Percentiles rank a stretch among this genome's conserved stretches.
Evolutionary conservation across 176 grass and related monocot species (phyloP).

Genomic region (Phyllostachys edulis): DNA sequence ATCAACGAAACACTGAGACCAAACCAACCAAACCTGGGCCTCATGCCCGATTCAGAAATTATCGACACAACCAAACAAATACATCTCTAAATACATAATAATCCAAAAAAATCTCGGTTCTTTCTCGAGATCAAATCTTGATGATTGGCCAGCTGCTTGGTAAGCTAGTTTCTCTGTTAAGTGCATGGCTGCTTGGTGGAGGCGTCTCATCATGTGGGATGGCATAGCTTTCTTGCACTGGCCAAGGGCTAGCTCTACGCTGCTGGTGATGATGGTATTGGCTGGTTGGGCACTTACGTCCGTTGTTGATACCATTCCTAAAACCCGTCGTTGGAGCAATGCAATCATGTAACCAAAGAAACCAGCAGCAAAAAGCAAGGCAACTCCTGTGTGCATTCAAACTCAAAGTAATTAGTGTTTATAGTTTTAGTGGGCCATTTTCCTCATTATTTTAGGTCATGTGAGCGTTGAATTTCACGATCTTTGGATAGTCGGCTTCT

Average conservation of each 20-base stretch:
- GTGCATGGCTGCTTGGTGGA: too few species aligned
- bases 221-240: constrained; percentile 84
- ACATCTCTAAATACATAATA: too few species aligned
- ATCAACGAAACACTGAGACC: too few species aligned
- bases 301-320: constrained; percentile 65
- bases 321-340: constrained; percentile 70
- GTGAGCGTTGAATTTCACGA: neutral
- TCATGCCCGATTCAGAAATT: too few species aligned
- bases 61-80: too few species aligned
- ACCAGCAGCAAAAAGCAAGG: constrained; percentile 82
- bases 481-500: neutral
- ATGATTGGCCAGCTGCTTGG: too few species aligned
- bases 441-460: neutral
- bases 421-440: neutral
- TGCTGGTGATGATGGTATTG: constrained; percentile 56
- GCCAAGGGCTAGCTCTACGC: constrained; percentile 50
- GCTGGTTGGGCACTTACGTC: constrained; percentile 51
- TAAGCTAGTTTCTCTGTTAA: too few species aligned
- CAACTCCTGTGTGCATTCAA: constrained; percentile 63
- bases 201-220: constrained; percentile 76
- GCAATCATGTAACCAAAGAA: constrained; percentile 99
- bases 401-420: constrained; percentile 6
- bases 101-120: too few species aligned
- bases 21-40: too few species aligned
- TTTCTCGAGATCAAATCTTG: too few species aligned